Conservation (phyloP, 2,329 filamentous ascomycete species). For the Fusarium mundagurra region DNA sequence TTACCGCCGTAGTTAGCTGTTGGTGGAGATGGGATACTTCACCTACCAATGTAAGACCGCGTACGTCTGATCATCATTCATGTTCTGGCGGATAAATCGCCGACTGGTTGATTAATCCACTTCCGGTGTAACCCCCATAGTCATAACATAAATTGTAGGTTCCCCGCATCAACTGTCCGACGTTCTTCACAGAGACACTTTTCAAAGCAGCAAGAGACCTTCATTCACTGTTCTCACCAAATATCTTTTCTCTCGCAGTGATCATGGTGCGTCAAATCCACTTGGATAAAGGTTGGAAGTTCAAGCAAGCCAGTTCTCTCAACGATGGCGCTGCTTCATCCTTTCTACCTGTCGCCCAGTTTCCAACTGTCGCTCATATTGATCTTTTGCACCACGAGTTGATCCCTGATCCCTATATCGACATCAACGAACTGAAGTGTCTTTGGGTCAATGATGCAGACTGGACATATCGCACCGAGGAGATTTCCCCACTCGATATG, state of each 20-base stretch:
- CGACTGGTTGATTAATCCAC: background rate
- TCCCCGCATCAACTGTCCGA: background rate
- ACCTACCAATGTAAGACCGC: background rate
- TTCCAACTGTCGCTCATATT: conserved; percentile 1
- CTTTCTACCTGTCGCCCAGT: background rate
- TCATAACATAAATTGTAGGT: background rate
- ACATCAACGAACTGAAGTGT: conserved; percentile 2
- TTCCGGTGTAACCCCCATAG: background rate
- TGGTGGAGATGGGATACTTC: background rate
- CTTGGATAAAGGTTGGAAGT: background rate
- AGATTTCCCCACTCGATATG: background rate
- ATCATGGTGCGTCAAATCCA: background rate
- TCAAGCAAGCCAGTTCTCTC: background rate
- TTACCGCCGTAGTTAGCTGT: background rate
- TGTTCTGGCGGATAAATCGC: background rate
- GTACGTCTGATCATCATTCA: background rate
- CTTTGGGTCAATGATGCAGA: conserved; percentile 8
- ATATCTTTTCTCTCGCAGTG: rapidly evolving
- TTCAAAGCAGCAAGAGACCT: background rate
- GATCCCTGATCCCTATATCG: background rate
- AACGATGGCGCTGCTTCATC: background rate
- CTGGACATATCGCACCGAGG: background rate
- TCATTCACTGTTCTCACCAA: rapidly evolving
- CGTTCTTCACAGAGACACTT: background rate
- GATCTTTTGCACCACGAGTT: background rate